Base-by-base conservation (phyloP, 1,139 yeast species). In the Candida sp. region DNA sequence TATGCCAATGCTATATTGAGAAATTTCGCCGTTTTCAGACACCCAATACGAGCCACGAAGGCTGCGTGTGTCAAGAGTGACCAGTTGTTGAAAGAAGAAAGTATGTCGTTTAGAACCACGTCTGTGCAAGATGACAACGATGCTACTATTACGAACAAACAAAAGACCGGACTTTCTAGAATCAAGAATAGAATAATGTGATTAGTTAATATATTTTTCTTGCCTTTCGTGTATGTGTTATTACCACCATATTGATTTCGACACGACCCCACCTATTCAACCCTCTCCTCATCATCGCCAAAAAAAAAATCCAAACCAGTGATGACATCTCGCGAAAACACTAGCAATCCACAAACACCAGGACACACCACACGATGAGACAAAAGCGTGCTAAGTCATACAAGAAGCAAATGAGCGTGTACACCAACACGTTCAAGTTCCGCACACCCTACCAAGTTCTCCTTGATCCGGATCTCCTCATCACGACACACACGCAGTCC, bases 301-400 rank as follows among this genome's bases (percentile, higher is more conserved):
- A 42, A 40, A 40, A 42, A 42, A 42, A 32, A 42, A 42, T 26
- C 9, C n/a, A 8, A 26, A 38, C 4, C 31, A 25, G 31, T 26
- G 42, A 37, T 37, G 28, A 38, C 30, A 39, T 33, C 42, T 41
- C 41, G 17, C 17, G 17, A 17, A 17, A 44, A 38, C 45, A 22
- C 11, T 38, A 26, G 7, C 25, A 26, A 25, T 38, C 42, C 4
- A 11, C 30, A 38, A 25, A 7, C 26, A 37, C 43, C 28, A 41
- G 37, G 3, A 28, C 9, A 7, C 37, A 26, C 9, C 31, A 23
- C 23, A 46, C 11, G 30, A 94, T 94, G 99, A 91, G 96, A 78
- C 97, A 93, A 70, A 93, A 93, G 70, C 81, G 99, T 69, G 97
- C 98, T 49, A 94, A 94, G 69, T 81, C 96, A 2, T 94, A 96